Conservation (phyloP, 495 filamentous ascomycete species). For the Neurospora tetraspora region DNA sequence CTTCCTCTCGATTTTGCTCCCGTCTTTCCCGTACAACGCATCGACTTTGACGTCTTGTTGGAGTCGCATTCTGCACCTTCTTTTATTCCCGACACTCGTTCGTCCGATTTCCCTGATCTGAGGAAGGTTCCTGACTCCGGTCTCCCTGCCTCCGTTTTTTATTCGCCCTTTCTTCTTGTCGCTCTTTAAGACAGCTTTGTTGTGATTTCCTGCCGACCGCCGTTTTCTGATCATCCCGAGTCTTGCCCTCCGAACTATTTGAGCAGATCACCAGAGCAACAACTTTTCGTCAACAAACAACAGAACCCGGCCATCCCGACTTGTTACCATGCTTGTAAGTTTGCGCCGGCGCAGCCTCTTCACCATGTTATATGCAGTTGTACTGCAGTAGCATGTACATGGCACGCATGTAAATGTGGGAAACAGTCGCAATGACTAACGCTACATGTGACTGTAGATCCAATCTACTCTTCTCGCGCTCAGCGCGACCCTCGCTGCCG, state of each 20-base stretch:
- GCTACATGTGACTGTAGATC: conserved; percentile 13
- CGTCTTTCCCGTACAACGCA: not conserved
- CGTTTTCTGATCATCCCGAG: not conserved
- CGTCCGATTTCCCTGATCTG: not conserved
- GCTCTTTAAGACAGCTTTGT: not conserved
- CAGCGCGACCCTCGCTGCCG: conserved; percentile 45
- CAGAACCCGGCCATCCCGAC: not conserved
- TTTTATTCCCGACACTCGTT: not conserved
- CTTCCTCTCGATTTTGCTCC: not conserved
- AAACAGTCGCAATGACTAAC: not conserved
- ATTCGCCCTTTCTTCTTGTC: not conserved
- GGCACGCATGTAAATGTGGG: not conserved
- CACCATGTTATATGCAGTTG: not conserved
- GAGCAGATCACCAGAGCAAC: not conserved
- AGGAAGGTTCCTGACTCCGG: not conserved
- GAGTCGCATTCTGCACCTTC: not conserved
- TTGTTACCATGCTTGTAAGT: not conserved
- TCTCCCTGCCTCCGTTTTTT: not conserved
- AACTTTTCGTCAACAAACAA: not conserved
- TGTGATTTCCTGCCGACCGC: not conserved
- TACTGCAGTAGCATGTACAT: not conserved
- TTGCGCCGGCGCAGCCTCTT: not conserved
- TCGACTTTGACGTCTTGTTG: not conserved
- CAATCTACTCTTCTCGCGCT: conserved; percentile 34
- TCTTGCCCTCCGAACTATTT: not conserved